Evolutionary conservation across 495 filamentous ascomycete genomes (phyloP).

Genomic region (Penicillium riverlandense): DNA sequence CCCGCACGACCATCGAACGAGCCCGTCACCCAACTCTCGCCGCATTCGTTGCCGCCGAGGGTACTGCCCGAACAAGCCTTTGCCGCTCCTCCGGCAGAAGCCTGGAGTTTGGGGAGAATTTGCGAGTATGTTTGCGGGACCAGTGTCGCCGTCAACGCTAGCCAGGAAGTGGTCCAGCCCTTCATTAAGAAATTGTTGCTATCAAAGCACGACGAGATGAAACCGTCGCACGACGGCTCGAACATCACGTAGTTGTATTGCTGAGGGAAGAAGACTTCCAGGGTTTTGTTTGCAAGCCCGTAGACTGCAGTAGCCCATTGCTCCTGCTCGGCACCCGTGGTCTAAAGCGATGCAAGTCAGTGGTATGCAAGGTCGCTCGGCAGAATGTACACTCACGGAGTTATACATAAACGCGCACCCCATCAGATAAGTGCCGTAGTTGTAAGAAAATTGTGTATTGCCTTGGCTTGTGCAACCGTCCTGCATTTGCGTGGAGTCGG

Average conservation of each 20-base stretch:
- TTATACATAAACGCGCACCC: constrained; percentile 71
- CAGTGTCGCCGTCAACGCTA: constrained; percentile 63
- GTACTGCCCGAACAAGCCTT: constrained; percentile 49
- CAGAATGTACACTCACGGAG: constrained; percentile 26
- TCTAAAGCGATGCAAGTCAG: neutral
- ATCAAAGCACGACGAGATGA: constrained; percentile 66
- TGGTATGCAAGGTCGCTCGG: neutral
- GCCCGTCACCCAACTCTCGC: constrained; percentile 58
- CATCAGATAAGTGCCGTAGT: constrained; percentile 58
- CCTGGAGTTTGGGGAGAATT: constrained; percentile 58
- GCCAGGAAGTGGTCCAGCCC: constrained; percentile 37
- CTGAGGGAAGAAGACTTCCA: too few relatives aligned
- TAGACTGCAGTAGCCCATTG: constrained; percentile 15
- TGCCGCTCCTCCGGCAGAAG: constrained; percentile 62
- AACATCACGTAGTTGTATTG: constrained; percentile 54
- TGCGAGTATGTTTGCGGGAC: constrained; percentile 49
- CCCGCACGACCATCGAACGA: constrained; percentile 58
- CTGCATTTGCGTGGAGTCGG: constrained; percentile 51
- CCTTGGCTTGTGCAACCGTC: constrained; percentile 47
- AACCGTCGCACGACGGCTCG: constrained; percentile 32
- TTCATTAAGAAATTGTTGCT: constrained; percentile 54
- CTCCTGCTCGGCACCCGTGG: constrained; percentile 3
- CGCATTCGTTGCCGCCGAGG: constrained; percentile 59
- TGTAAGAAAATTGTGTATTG: constrained; percentile 61
- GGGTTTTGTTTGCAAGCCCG: too few relatives aligned